Evolutionary conservation across 2,329 filamentous ascomycete genomes (phyloP), one percentile per base, ranked within the genome.

Genomic region (Microdochium nivale): DNA sequence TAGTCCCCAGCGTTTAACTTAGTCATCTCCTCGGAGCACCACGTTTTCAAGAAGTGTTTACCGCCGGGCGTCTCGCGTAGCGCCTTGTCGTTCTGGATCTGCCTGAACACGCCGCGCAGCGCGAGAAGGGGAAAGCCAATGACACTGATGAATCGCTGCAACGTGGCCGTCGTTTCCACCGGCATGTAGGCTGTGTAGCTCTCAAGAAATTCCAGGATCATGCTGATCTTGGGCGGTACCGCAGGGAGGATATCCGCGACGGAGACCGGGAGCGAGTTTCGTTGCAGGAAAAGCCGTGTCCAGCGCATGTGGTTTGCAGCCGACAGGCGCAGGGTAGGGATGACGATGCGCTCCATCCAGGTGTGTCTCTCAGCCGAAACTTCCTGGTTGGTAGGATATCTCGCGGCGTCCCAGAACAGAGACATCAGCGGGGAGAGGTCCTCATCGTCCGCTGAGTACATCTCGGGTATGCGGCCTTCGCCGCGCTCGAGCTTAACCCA

Each of bases 231-330:
- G 0, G 60, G 44, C 0, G 68, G 66, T 1, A 62, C 50, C 1
- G 49, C 23, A 0, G 67, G 63, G 8, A 69, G 49, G 1, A 35
- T n/a, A 5, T 63, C 56, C 8, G 52, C 51, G 0, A 50, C 48
- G 14, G 54, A 50, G 1, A 65, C 48, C 0, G 35, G 21, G n/a
- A 70, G 60, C 0, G 56, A 51, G 44, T 69, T 59, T 47, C 57
- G 62, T n/a, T 53, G 51, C 2, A 67, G 48, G 35, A 70, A 70
- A 10, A 67, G 47, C 0, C 54, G 46, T 23, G 62, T 60, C 67
- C 67, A 71, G 24, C 62, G 61, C 2, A 30, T 48, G 44, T 69
- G 62, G 21, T 63, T 65, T 1, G 33, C 32, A 16, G 60, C 60
- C 0, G 67, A 70, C 14, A 55, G 52, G 5, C 64, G 56, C 3